Evolutionary conservation across 306 rosid genomes (phyloP).

Genomic region (Geum urbanum): DNA sequence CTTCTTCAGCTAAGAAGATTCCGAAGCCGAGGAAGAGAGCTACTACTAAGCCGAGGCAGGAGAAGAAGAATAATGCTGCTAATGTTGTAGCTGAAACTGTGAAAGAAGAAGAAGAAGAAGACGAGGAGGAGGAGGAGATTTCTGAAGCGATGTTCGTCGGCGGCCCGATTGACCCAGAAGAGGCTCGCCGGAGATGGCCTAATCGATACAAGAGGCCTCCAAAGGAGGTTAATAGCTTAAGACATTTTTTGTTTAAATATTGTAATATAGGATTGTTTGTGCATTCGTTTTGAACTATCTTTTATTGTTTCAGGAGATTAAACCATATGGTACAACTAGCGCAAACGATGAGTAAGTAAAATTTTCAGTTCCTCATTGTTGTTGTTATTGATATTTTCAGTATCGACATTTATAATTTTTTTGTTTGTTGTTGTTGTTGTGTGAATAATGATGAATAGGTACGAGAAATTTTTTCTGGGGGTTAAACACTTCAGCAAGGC

Average conservation of each 20-base stretch:
- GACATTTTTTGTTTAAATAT: too few species aligned
- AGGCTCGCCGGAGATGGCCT: slow-evolving; percentile 4
- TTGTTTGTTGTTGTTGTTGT: background rate
- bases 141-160: background rate
- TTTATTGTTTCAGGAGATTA: background rate
- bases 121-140: background rate
- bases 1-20: background rate
- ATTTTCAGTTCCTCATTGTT: background rate
- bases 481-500: background rate
- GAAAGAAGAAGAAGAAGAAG: background rate
- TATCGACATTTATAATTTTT: background rate
- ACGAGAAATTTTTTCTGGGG: background rate
- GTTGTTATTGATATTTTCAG: background rate
- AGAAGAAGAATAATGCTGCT: too few species aligned
- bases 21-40: too few species aligned
- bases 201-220: background rate
- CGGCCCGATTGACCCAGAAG: background rate
- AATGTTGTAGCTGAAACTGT: too few species aligned
- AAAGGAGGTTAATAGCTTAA: background rate
- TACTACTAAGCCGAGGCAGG: too few species aligned
- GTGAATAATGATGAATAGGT: background rate
- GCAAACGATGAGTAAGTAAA: background rate
- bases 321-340: background rate
- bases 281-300: background rate
- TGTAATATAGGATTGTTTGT: background rate